phyloP scores from a whole-genome alignment of 139 green algal genomes.

The Tetradesmus obliquus region DNA sequence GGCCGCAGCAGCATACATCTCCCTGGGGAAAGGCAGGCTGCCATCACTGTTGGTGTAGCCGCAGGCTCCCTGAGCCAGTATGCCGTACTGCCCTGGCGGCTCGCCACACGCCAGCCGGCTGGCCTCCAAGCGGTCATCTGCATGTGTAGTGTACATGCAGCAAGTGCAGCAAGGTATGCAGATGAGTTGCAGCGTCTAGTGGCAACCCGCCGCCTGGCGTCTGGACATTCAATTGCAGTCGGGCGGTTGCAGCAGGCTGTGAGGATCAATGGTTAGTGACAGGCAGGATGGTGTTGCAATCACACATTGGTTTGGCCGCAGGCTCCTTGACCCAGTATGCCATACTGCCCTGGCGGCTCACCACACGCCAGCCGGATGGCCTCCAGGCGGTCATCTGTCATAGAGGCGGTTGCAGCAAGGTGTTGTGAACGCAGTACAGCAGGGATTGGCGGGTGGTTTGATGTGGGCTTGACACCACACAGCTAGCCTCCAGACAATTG shows the following conservation, averaged over 20 bases:
- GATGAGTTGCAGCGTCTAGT: no score
- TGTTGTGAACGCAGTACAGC: no score
- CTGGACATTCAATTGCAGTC: no score
- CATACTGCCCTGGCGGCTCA: conserved; percentile 7
- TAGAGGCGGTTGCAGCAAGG: background rate
- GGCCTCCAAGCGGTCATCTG: conserved; percentile 14
- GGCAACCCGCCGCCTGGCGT: no score
- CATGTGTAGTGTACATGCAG: background rate
- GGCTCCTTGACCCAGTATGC: conserved; percentile 17
- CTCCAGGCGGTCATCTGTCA: background rate
- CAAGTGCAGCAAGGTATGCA: background rate
- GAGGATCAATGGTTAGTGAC: no score
- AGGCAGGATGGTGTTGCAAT: background rate
- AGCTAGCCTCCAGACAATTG: no score
- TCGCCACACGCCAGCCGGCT: background rate
- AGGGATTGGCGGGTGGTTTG: no score
- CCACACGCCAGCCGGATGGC: background rate
- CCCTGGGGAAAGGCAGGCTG: background rate
- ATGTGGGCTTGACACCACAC: no score
- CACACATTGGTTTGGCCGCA: conserved; percentile 30
- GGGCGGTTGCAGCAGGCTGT: no score
- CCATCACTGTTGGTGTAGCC: conserved; percentile 37
- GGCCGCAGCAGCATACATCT: conserved; percentile 33
- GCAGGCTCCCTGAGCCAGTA: conserved; percentile 33
- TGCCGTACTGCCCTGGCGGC: background rate